These are phyloP conservation scores for Microsporum ferrugineum DNA, from an alignment of 2,329 filamentous ascomycete species.

Conservation along the genomic window DNA sequence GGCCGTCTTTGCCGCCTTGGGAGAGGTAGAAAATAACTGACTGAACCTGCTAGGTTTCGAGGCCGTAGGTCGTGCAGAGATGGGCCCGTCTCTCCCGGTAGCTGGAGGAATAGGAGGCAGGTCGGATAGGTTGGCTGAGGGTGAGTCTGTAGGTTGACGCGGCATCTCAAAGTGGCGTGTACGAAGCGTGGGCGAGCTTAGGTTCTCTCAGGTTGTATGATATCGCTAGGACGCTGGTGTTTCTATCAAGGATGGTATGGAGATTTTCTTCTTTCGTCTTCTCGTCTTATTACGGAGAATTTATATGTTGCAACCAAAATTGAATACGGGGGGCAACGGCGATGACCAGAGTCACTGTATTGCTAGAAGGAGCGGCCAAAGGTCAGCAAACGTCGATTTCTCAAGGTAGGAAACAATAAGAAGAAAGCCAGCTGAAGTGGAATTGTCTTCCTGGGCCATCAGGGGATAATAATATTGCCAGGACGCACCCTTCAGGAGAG, in stretches of 20 bases:
- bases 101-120: conserved; percentile 38
- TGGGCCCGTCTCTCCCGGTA: conserved; percentile 44
- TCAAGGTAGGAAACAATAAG: not conserved
- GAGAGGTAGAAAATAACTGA: conserved; percentile 71
- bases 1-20: conserved; percentile 54
- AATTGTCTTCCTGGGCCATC: not conserved
- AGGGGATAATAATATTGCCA: not conserved
- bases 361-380: not conserved
- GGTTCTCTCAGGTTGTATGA: not conserved
- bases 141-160: conserved; percentile 50
- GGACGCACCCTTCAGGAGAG: not conserved
- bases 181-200: not conserved
- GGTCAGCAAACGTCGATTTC: not conserved
- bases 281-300: not conserved
- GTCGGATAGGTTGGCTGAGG: conserved; percentile 42
- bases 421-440: not conserved
- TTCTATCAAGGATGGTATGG: not conserved
- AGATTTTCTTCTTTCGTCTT: not conserved
- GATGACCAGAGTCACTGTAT: not conserved
- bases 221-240: not conserved
- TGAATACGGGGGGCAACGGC: not conserved
- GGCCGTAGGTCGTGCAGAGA: conserved; percentile 38
- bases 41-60: conserved; percentile 64
- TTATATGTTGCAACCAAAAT: not conserved
- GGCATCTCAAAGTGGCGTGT: conserved; percentile 42